A percentile compares a stretch with the other conserved stretches of the same genome.
Conservation (phyloP, 2,329 filamentous ascomycete genomes). For the Fusarium nelsonii region DNA sequence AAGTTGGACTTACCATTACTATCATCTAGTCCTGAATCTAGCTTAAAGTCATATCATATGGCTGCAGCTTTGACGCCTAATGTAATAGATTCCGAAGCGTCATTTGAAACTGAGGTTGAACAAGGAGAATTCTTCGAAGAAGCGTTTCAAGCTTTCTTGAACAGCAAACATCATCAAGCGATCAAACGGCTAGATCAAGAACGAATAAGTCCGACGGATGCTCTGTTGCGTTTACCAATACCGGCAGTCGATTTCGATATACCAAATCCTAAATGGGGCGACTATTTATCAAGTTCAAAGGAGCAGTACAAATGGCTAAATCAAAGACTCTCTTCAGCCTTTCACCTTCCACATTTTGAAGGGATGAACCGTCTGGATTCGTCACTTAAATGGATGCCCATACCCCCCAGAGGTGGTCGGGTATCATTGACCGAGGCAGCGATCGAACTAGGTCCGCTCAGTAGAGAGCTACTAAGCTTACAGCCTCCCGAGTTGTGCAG, state of each 20-base stretch:
- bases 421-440: conserved; percentile 30
- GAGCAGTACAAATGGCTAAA: conserved; percentile 48
- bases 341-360: conserved; percentile 6
- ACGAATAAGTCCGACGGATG: conserved; percentile 43
- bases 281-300: conserved; percentile 28
- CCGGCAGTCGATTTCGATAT: conserved; percentile 48
- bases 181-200: conserved; percentile 48
- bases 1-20: conserved; percentile 46
- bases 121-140: conserved; percentile 42
- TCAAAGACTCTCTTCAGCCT: not conserved
- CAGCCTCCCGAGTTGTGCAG: conserved; percentile 31
- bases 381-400: conserved; percentile 46
- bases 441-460: conserved; percentile 5
- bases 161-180: conserved; percentile 21
- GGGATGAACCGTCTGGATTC: conserved; percentile 24
- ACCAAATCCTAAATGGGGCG: conserved; percentile 43
- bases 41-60: not conserved
- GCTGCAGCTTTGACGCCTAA: not conserved
- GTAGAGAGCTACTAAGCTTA: conserved; percentile 29
- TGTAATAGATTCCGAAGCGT: not conserved
- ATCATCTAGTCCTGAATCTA: conserved; percentile 27
- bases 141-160: conserved; percentile 41
- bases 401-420: conserved; percentile 20
- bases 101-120: not conserved
- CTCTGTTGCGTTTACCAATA: conserved; percentile 47